phyloP scores from a whole-genome alignment of 306 rosid genomes.

The Cicer bijugum region DNA sequence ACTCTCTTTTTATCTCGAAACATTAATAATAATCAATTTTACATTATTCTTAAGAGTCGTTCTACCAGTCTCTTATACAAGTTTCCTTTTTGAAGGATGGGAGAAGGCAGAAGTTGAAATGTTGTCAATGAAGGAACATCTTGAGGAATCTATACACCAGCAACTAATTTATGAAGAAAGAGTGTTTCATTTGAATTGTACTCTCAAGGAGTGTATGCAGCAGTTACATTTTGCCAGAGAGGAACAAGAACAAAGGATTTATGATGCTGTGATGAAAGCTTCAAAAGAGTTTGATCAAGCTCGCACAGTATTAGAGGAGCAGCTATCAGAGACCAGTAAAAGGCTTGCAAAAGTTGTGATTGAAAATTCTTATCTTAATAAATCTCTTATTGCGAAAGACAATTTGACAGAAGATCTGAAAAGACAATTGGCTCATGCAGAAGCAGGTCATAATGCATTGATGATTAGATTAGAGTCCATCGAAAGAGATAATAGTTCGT shows the following conservation, averaged over 20 bases:
- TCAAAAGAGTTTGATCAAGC: slow-evolving; percentile 67
- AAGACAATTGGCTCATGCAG: slow-evolving; percentile 60
- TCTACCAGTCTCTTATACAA: slow-evolving; percentile 39
- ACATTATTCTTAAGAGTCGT: slow-evolving; percentile 8
- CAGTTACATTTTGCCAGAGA: slow-evolving; percentile 76
- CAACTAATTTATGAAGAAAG: slow-evolving; percentile 67
- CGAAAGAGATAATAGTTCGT: slow-evolving; percentile 66
- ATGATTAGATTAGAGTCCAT: slow-evolving; percentile 64
- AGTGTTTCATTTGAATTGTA: slow-evolving; percentile 64
- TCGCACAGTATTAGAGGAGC: slow-evolving; percentile 63
- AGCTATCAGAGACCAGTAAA: slow-evolving; percentile 61
- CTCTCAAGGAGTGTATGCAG: slow-evolving; percentile 84
- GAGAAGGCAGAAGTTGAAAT: slow-evolving; percentile 75
- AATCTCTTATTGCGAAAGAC: slow-evolving; percentile 64
- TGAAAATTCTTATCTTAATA: slow-evolving; percentile 66
- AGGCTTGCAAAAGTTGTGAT: slow-evolving; percentile 59
- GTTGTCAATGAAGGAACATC: slow-evolving; percentile 59
- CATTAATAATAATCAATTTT: slow-evolving; percentile 7
- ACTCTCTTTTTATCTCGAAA: too few species aligned
- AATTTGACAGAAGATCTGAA: slow-evolving; percentile 67
- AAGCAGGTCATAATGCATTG: slow-evolving; percentile 60
- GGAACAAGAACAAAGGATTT: slow-evolving; percentile 77
- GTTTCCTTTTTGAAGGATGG: slow-evolving; percentile 63
- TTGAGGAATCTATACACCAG: slow-evolving; percentile 61
- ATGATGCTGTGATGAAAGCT: slow-evolving; percentile 70